phyloP scores from a whole-genome alignment of 768 basidiomycete genomes.

The Clitopilus passeckerianus region DNA sequence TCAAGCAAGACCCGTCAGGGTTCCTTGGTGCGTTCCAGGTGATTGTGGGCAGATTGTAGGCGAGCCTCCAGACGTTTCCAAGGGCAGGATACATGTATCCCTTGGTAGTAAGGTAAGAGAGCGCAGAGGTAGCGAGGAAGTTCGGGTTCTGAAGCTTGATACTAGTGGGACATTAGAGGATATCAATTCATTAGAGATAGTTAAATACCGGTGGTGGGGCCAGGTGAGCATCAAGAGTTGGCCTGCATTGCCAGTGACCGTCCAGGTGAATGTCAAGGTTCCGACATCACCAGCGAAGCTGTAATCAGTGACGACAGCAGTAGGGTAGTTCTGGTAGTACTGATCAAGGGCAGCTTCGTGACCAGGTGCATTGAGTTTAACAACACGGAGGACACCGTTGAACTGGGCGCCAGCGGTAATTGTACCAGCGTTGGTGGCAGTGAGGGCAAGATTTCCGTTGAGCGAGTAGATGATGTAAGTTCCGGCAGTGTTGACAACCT shows the following conservation, averaged over 20 bases:
- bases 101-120: slow-evolving; percentile 27
- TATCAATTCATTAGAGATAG: background rate
- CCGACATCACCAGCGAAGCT: slow-evolving; percentile 20
- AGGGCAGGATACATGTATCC: slow-evolving; percentile 27
- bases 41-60: slow-evolving; percentile 25
- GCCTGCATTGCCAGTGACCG: slow-evolving; percentile 19
- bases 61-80: slow-evolving; percentile 24
- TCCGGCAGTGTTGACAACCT: slow-evolving; percentile 20
- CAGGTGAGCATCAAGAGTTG: slow-evolving; percentile 27
- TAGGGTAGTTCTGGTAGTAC: slow-evolving; percentile 25
- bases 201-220: slow-evolving; percentile 26
- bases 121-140: slow-evolving; percentile 15
- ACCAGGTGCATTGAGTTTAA: slow-evolving; percentile 18
- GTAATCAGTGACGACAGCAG: slow-evolving; percentile 21
- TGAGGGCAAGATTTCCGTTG: slow-evolving; percentile 20
- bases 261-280: slow-evolving; percentile 27
- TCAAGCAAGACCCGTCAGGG: slow-evolving; percentile 23
- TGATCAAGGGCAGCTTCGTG: slow-evolving; percentile 22
- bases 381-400: slow-evolving; percentile 25
- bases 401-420: slow-evolving; percentile 16
- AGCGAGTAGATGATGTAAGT: slow-evolving; percentile 28
- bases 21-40: slow-evolving; percentile 25
- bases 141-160: slow-evolving; percentile 19
- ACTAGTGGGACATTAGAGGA: background rate
- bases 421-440: slow-evolving; percentile 17